Percentiles rank a stretch among this genome's conserved stretches.
Conservation (phyloP, 495 filamentous ascomycete species). For the Darksidea phi region DNA sequence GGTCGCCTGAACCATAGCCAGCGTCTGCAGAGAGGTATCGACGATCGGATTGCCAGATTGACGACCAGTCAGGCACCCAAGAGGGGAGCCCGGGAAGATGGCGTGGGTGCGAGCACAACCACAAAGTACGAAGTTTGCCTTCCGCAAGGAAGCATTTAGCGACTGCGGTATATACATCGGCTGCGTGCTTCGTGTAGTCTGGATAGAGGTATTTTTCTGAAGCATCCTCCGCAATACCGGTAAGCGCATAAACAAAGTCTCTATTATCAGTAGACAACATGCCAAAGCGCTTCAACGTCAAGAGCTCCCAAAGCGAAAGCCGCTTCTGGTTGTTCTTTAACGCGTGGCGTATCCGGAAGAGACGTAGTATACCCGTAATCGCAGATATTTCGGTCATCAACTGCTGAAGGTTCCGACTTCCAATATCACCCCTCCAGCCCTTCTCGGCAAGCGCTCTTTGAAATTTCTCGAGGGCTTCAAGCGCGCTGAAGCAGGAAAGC, state of each 20-base stretch:
- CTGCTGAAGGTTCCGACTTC: not conserved
- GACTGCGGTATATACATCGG: not conserved
- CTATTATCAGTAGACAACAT: not conserved
- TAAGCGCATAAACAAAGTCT: not conserved
- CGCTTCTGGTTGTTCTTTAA: not conserved
- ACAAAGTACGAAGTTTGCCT: not conserved
- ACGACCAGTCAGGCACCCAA: not conserved
- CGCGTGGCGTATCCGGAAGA: not conserved
- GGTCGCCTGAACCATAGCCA: not conserved
- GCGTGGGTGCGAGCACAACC: not conserved
- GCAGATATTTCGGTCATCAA: not conserved
- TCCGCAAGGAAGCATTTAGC: not conserved
- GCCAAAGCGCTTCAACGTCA: not conserved
- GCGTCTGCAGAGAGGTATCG: not conserved
- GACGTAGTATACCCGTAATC: not conserved
- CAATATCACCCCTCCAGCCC: not conserved
- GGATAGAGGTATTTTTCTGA: not conserved
- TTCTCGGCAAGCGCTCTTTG: not conserved
- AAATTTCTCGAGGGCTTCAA: not conserved
- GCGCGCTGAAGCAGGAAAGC: not conserved
- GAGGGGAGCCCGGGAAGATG: not conserved
- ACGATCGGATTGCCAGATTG: not conserved
- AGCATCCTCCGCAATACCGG: not conserved
- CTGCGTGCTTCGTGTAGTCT: constrained; percentile 1
- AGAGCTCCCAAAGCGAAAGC: not conserved